A percentile compares a stretch with the other conserved stretches of the same genome.
Conservation (phyloP, 139 green algal species). For the Micractinium sp. region DNA sequence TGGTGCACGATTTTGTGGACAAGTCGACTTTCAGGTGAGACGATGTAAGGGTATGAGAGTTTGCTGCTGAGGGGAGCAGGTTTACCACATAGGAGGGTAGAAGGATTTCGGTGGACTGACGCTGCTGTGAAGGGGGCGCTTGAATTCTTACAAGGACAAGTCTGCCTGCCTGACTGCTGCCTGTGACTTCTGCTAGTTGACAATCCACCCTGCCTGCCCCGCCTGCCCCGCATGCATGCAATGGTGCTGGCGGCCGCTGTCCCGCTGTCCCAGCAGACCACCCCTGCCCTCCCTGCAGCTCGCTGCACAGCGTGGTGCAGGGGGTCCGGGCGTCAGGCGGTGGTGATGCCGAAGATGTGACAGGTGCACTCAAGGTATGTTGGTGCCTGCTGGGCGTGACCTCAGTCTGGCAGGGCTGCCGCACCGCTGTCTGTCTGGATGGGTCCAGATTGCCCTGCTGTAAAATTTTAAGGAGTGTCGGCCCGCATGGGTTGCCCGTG, state of each 20-base stretch:
- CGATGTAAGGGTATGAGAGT: too few species aligned
- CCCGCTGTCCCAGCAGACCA: neutral
- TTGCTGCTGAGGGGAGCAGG: too few species aligned
- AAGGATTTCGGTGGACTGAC: too few species aligned
- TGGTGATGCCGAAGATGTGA: conserved; percentile 32
- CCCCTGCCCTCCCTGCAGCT: neutral
- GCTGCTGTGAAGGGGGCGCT: too few species aligned
- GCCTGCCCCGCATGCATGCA: neutral
- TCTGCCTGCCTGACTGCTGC: neutral
- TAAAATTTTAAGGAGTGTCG: too few species aligned
- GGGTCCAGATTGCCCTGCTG: too few species aligned
- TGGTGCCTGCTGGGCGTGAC: neutral
- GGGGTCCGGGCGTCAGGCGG: conserved; percentile 7
- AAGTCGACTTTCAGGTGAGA: neutral
- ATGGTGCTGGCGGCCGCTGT: neutral
- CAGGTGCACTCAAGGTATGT: conserved; percentile 29
- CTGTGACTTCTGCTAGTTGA: too few species aligned
- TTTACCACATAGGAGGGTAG: too few species aligned
- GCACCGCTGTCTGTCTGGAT: too few species aligned
- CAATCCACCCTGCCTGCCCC: neutral
- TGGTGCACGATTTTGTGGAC: conserved; percentile 39
- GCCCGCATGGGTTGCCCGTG: too few species aligned
- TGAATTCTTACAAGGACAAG: too few species aligned
- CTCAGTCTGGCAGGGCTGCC: too few species aligned
- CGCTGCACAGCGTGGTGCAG: neutral